Conservation (phyloP, 495 filamentous ascomycete species). For the Amphirosellinia nigrospora region DNA sequence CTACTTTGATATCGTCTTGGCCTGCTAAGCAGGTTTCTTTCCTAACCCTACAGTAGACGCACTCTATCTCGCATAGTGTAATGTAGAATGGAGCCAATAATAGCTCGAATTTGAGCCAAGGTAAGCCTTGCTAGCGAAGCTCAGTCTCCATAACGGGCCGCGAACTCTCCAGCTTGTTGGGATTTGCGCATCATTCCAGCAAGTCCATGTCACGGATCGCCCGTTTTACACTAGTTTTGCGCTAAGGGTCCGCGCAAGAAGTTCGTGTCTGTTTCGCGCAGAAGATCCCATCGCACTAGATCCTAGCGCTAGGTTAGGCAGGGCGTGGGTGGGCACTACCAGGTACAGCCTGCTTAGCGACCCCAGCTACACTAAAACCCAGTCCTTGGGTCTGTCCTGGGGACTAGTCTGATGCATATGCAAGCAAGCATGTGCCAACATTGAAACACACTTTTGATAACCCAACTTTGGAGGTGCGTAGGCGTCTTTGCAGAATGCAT, state of each 20-base stretch:
- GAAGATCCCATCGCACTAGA: no score
- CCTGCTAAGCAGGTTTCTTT: background rate
- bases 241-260: no score
- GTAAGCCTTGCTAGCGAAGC: background rate
- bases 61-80: background rate
- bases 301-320: background rate
- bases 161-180: slow-evolving; percentile 18
- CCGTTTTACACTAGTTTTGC: background rate
- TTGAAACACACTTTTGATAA: no score
- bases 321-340: background rate
- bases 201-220: background rate
- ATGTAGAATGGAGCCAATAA: background rate
- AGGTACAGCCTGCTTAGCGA: background rate
- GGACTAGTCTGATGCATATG: background rate
- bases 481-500: background rate
- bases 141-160: slow-evolving; percentile 9
- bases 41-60: background rate
- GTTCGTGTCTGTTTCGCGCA: no score
- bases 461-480: no score
- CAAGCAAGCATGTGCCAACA: background rate
- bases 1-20: background rate
- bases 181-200: background rate
- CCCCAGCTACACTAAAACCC: background rate
- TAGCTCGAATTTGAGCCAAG: background rate
- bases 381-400: background rate